Base-by-base conservation (phyloP, 2,329 filamentous ascomycete genomes). In the Lachnum nothofagi region DNA sequence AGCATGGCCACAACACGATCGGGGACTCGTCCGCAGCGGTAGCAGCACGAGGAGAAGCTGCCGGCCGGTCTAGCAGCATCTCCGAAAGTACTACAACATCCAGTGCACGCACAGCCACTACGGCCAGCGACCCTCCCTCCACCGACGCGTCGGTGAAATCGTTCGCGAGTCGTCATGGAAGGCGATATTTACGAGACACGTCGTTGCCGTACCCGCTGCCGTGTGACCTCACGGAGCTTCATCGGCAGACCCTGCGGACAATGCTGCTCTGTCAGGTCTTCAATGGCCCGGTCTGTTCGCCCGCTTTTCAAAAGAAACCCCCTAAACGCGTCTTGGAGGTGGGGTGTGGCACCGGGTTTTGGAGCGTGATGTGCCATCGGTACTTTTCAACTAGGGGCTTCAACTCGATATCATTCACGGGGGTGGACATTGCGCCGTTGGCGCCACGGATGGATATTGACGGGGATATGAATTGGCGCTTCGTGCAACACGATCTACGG, bases 361-460 rank as follows among this genome's bases (percentile, higher is more conserved):
- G 91, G 91, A 91, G 87, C 59, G 85, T 87, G 68, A 83, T 89
- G 73, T 94, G 88, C 66, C 86, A 95, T 66, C 81, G 88, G 29
- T 86, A 88, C 68, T 88, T 91, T 63, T 75, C 78, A 48, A 76
- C 80, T 42, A 74, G 79, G 47, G 88, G 88, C 12, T 77, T 86
- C 62, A 70, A 75, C 4, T 76, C 82, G 52, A 83, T 94, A 19
- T 79, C 81, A 4, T 95, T 94, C 64, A 88, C 85, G 0, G 91
- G 90, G 1, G 69, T 95, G 34, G 90, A 95, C 64, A 81, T 95
- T 48, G 85, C 86, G 7, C 83, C 86, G 4, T 67, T 91, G 20
- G 83, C 85, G 6, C 77, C 79, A 27, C 77, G 82, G 57, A 64
- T 84, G 57, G 71, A 76, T 59, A 72, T 73, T 3, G 77, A 80